Evolutionary conservation across 129 eudicot genomes (phyloP), one percentile per base, ranked within the genome.

Genomic region (Centaurea solstitialis): DNA sequence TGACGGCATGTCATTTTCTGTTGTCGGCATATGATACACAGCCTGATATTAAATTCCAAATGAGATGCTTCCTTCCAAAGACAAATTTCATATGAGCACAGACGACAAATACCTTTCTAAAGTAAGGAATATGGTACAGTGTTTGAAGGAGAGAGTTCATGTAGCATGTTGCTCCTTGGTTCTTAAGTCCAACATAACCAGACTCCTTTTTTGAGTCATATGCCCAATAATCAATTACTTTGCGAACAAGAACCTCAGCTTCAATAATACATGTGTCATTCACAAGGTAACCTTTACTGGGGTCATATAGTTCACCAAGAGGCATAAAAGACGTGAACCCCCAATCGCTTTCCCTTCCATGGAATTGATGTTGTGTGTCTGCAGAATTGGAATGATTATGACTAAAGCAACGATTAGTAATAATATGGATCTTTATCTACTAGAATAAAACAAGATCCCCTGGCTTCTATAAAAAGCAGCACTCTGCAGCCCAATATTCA

Each of bases 21-120:
- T 94, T 65, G 99, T 94, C 15, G 97, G 99, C 97, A 94, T 94
- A 85, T 94, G 99, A 86, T 94, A 94, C 70, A 94, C 99, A 83
- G 99, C 97, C 98, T 94, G 87, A 84, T 82, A 87, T 38, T 47
- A 78, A 84, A 70, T 39, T 23, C 12, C 78, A 69, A 80, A 69
- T 69, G 22, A 86, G 82, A 76, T 80, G 73, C 59, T 81, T 85
- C 47, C 6, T 68, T 68, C 57, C 64, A 18, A 50, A 22, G 4
- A 70, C 45, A 57, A 0, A 72, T 24, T 43, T 37, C 45, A 81
- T 64, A 59, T 12, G 40, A 23, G 45, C 50, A 57, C 3, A 75
- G 39, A 66, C 21, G n/a, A 77, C n/a, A 9, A 65, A 68, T 59
- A 77, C 98, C 96, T 94, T 94, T 81, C 97, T 86, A 78, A 94